A percentile compares a stretch with the other conserved stretches of the same genome.
These are phyloP conservation scores for Sporisorium sorghi DNA, from an alignment of 1,284 basidiomycete genomes.

Conservation along the genomic window DNA sequence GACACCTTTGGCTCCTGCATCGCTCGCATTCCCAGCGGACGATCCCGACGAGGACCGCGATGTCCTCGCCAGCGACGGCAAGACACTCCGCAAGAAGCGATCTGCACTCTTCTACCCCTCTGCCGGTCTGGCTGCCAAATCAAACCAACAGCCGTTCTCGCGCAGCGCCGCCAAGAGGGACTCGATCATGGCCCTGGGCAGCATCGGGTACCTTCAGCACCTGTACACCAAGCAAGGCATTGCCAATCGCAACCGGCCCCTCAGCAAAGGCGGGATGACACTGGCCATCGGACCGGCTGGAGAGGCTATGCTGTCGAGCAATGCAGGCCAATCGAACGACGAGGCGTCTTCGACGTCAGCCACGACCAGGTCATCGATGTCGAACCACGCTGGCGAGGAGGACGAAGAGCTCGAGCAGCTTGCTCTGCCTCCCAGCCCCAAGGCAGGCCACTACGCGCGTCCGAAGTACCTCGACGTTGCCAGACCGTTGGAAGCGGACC, in stretches of 20 bases:
- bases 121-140: conserved; percentile 34
- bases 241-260: conserved; percentile 44
- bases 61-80: conserved; percentile 35
- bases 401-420: conserved; percentile 18
- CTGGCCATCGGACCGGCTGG: conserved; percentile 57
- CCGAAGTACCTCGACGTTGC: conserved; percentile 42
- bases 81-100: conserved; percentile 30
- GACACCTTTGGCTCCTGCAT: background rate
- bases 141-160: conserved; percentile 58
- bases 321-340: background rate
- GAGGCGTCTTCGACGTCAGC: background rate
- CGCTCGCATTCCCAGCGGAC: conserved; percentile 28
- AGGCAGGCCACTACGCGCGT: conserved; percentile 22
- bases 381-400: conserved; percentile 14
- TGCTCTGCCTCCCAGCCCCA: conserved; percentile 43
- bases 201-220: conserved; percentile 60
- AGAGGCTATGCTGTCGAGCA: conserved; percentile 32
- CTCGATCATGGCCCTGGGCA: conserved; percentile 54
- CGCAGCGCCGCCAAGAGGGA: conserved; percentile 59
- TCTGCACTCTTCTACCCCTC: conserved; percentile 52
- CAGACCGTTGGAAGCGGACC: conserved; percentile 53
- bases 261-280: conserved; percentile 37
- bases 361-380: background rate
- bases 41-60: conserved; percentile 37
- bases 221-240: conserved; percentile 61